These are phyloP conservation scores for Dioscorea alata DNA, from an alignment of 106 monocot species.

Conservation along the genomic window DNA sequence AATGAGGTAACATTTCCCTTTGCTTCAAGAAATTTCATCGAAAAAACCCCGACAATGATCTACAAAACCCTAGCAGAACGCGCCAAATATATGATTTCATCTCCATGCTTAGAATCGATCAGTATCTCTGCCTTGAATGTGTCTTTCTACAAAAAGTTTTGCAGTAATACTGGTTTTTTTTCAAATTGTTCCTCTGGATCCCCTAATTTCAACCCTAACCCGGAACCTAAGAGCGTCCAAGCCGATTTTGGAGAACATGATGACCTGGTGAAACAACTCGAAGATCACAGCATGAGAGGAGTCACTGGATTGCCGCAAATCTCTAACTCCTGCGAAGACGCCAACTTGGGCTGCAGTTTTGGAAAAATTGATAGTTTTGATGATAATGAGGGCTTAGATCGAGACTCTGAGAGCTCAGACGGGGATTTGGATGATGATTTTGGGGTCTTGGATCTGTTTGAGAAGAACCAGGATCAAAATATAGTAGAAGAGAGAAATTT, in stretches of 20 bases:
- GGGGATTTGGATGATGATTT: slow-evolving; percentile 7
- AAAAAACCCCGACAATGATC: not conserved
- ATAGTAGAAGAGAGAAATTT: not conserved
- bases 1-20: not conserved
- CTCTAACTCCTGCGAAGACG: not conserved
- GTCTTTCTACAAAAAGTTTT: not conserved
- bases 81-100: not conserved
- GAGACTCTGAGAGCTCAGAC: slow-evolving; percentile 13
- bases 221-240: too few species aligned
- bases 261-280: too few species aligned
- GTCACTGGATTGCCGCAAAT: not conserved
- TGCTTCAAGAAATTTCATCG: not conserved
- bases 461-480: not conserved
- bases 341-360: slow-evolving; percentile 1
- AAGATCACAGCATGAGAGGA: not conserved
- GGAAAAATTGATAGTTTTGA: slow-evolving; percentile 5
- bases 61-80: not conserved
- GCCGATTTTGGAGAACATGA: too few species aligned
- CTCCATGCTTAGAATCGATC: not conserved
- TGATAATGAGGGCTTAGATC: slow-evolving; percentile 11
- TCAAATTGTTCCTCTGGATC: not conserved
- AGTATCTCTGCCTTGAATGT: not conserved
- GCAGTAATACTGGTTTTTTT: not conserved
- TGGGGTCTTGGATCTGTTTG: slow-evolving; percentile 18
- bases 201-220: not conserved